A percentile compares a stretch with the other conserved stretches of the same genome.
Evolutionary conservation across 2,329 filamentous ascomycete species (phyloP).

Genomic region (Penicillium sp.): DNA sequence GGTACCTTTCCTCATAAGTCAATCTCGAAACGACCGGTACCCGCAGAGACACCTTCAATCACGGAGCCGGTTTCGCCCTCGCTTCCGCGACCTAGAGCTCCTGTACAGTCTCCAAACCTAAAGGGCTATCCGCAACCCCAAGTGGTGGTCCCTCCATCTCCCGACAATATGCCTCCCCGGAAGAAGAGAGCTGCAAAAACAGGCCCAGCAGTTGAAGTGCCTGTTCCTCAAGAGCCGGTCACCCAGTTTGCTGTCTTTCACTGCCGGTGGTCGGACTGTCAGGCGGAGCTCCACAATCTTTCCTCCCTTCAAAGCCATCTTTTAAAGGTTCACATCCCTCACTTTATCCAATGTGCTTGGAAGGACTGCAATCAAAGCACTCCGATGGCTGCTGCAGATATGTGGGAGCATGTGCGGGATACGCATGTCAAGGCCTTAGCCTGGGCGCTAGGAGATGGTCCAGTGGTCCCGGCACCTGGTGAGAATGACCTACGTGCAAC

Average conservation of each 20-base stretch:
- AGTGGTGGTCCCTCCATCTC: slow-evolving; percentile 17
- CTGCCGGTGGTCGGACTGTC: slow-evolving; percentile 59
- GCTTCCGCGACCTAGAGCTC: too few relatives aligned
- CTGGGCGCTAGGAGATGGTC: slow-evolving; percentile 61
- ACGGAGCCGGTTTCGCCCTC: too few relatives aligned
- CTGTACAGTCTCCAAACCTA: background rate
- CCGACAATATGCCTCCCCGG: slow-evolving; percentile 13
- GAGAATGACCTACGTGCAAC: slow-evolving; percentile 40
- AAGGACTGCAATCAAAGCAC: slow-evolving; percentile 21
- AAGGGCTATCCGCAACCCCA: slow-evolving; percentile 2
- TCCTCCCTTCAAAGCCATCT: slow-evolving; percentile 59
- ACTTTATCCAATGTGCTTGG: slow-evolving; percentile 29
- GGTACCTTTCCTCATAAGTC: background rate
- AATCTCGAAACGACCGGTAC: background rate
- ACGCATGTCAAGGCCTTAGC: slow-evolving; percentile 54
- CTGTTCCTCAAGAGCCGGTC: slow-evolving; percentile 11
- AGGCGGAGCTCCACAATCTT: slow-evolving; percentile 60
- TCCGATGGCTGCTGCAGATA: slow-evolving; percentile 33
- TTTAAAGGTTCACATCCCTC: slow-evolving; percentile 51
- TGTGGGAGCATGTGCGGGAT: slow-evolving; percentile 53
- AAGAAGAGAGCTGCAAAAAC: slow-evolving; percentile 12
- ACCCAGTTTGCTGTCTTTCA: slow-evolving; percentile 46
- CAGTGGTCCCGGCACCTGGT: slow-evolving; percentile 55
- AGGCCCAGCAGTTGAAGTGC: slow-evolving; percentile 19
- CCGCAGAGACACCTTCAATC: background rate